Evolutionary conservation across 2,329 filamentous ascomycete species (phyloP), one percentile per base, ranked within the genome.

Genomic region (Clarireedia monteithiana): DNA sequence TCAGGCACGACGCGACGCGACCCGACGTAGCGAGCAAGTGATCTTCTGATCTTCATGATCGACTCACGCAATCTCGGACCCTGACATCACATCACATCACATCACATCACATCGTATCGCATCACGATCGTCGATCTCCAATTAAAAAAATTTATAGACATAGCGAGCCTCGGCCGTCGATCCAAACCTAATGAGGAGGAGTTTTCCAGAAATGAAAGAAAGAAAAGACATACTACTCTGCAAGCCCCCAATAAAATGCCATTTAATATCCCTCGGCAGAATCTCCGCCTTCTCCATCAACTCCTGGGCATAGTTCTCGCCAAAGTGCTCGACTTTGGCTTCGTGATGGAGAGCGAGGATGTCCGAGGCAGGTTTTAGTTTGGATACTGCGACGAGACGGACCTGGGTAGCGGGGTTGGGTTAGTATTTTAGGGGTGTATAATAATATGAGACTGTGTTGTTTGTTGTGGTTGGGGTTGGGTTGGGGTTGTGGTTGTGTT

Each of bases 241-340:
- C 40, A 99, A 74, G 0, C 88, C 90, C 40, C 94, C 94, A 69
- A 97, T 99, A 72, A 97, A 96, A 72, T 99, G 94, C 94, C 94
- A 99, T 65, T 80, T 80, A 62, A 99, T 88, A 36, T 78, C 80
- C 46, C 74, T 74, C 0, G 94, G 92, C 10, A 99, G 80, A 20
- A 96, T 70, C 38, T 81, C 79, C 1, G 90, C 86, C 72, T 99
- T 99, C 70, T 95, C 87, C 58, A 80, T 78, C 53, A 99, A 81
- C 72, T 99, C 94, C 72, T 92, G 88, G 4, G 87, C 80, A 74
- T 99, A 99, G 76, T 99, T 99, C 74, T 99, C 94, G 65, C 94
- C 94, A 71, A 97, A 97, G 73, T 99, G 89, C 17, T 77, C 64
- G 54, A 91, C 88, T 1, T 74, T 71, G 30, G 74, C 70, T 1